A percentile compares a stretch with the other conserved stretches of the same genome.
These are phyloP conservation scores for Persicaria tinctoria DNA, from an alignment of 148 eudicot species.

Conservation along the genomic window DNA sequence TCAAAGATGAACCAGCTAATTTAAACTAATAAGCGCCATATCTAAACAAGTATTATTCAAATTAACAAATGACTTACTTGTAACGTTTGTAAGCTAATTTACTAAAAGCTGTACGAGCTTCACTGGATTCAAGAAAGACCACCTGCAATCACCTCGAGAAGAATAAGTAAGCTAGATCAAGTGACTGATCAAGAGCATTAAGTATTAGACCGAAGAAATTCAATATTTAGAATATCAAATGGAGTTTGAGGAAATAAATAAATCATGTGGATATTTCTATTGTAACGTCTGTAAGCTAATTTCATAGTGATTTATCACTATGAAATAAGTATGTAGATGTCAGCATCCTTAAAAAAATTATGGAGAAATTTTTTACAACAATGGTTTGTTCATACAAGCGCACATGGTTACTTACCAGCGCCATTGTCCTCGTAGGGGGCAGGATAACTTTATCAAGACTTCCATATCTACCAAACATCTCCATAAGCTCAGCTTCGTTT, in stretches of 20 bases:
- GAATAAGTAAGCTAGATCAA: neutral
- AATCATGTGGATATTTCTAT: neutral
- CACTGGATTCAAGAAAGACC: constrained; percentile 78
- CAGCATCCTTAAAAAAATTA: neutral
- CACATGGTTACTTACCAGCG: constrained; percentile 50
- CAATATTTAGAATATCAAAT: neutral
- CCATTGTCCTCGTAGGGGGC: constrained; percentile 83
- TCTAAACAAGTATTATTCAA: neutral
- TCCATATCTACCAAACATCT: constrained; percentile 82
- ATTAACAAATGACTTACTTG: constrained; percentile 50
- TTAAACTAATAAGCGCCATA: neutral
- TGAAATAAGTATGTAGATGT: neutral
- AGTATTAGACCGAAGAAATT: neutral
- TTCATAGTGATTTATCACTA: neutral
- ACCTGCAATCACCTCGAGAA: constrained; percentile 34
- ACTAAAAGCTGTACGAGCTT: constrained; percentile 77
- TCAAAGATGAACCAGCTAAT: neutral
- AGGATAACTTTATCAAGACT: constrained; percentile 84
- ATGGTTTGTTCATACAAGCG: constrained; percentile 27
- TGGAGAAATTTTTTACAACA: neutral
- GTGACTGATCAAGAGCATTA: neutral
- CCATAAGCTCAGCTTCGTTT: constrained; percentile 69
- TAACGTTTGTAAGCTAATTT: constrained; percentile 72
- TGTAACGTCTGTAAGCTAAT: neutral
- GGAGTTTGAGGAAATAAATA: neutral